Percentiles rank a stretch among this genome's conserved stretches.
Evolutionary conservation across 768 basidiomycete species (phyloP).

Genomic region (Tephrocybe sp.): DNA sequence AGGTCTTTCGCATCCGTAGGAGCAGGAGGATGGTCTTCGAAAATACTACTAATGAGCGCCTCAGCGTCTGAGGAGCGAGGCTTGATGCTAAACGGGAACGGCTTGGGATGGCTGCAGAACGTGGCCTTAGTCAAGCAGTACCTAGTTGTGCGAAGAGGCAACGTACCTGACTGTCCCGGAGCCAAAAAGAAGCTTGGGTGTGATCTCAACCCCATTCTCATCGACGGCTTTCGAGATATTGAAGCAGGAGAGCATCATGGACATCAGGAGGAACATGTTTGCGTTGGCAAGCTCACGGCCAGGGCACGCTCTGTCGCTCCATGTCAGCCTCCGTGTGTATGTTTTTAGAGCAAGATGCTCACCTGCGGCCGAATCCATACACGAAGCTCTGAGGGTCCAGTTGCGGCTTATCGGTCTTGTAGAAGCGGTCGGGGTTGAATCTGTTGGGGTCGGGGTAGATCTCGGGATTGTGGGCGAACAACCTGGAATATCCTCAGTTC

Average conservation of each 20-base stretch:
- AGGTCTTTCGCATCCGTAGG: slow-evolving; percentile 14
- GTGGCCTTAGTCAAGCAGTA: not conserved
- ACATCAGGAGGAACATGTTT: slow-evolving; percentile 20
- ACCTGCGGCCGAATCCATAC: slow-evolving; percentile 43
- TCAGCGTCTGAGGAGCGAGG: slow-evolving; percentile 14
- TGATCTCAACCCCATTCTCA: slow-evolving; percentile 23
- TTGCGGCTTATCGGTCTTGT: slow-evolving; percentile 29
- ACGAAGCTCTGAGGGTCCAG: slow-evolving; percentile 30
- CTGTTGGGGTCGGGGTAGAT: slow-evolving; percentile 32
- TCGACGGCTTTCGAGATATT: slow-evolving; percentile 29
- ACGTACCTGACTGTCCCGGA: slow-evolving; percentile 15
- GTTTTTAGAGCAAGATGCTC: not conserved
- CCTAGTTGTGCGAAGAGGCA: not conserved
- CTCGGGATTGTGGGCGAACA: slow-evolving; percentile 32
- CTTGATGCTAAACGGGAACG: slow-evolving; percentile 14
- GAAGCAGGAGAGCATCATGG: slow-evolving; percentile 32
- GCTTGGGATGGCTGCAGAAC: slow-evolving; percentile 15
- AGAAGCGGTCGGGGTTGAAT: slow-evolving; percentile 50
- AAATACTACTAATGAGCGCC: slow-evolving; percentile 11
- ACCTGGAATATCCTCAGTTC: slow-evolving; percentile 20
- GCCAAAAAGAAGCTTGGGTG: slow-evolving; percentile 7
- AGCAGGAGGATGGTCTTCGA: slow-evolving; percentile 16
- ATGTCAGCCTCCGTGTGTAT: not conserved
- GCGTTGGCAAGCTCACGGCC: slow-evolving; percentile 32
- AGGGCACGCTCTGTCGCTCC: slow-evolving; percentile 30